A percentile compares a stretch with the other conserved stretches of the same genome.
Evolutionary conservation across 2,329 filamentous ascomycete species (phyloP).

Genomic region (Colletotrichum viniferum): DNA sequence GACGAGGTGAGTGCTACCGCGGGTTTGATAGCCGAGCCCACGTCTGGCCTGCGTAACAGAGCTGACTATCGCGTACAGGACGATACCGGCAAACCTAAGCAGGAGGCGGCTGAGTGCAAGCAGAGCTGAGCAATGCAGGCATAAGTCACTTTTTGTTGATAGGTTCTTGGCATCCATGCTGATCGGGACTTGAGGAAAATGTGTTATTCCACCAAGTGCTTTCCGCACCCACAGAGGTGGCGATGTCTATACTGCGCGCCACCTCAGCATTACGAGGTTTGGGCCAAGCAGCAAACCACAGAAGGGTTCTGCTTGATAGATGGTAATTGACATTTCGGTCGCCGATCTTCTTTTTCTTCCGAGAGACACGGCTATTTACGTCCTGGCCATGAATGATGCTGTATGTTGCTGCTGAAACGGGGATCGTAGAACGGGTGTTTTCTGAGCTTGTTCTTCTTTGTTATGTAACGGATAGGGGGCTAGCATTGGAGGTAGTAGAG

Average conservation of each 20-base stretch:
- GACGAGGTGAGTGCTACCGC: slow-evolving; percentile 65
- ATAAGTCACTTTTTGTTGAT: slow-evolving; percentile 32
- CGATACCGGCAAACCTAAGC: slow-evolving; percentile 87
- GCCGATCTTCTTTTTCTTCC: not conserved
- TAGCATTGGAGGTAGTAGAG: not conserved
- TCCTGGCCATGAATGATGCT: slow-evolving; percentile 16
- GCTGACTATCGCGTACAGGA: slow-evolving; percentile 58
- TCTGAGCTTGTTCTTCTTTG: not conserved
- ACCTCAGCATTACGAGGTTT: not conserved
- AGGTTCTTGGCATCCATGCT: slow-evolving; percentile 1
- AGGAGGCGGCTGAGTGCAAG: slow-evolving; percentile 95
- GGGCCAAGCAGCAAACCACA: not conserved
- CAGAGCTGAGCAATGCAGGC: slow-evolving; percentile 71
- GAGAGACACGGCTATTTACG: slow-evolving; percentile 9
- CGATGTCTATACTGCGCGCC: not conserved
- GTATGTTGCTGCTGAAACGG: slow-evolving; percentile 14
- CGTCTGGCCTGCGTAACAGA: not conserved
- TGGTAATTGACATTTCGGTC: slow-evolving; percentile 21
- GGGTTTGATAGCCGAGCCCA: not conserved
- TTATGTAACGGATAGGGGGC: not conserved
- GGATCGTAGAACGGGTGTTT: slow-evolving; percentile 10
- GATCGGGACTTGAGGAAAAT: not conserved
- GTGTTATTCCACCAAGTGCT: not conserved
- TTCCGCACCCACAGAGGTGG: not conserved
- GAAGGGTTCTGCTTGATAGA: slow-evolving; percentile 17